Percentiles rank a stretch among this genome's conserved stretches.
Conservation (phyloP, 2,329 filamentous ascomycete species). For the Canariomyces notabilis region DNA sequence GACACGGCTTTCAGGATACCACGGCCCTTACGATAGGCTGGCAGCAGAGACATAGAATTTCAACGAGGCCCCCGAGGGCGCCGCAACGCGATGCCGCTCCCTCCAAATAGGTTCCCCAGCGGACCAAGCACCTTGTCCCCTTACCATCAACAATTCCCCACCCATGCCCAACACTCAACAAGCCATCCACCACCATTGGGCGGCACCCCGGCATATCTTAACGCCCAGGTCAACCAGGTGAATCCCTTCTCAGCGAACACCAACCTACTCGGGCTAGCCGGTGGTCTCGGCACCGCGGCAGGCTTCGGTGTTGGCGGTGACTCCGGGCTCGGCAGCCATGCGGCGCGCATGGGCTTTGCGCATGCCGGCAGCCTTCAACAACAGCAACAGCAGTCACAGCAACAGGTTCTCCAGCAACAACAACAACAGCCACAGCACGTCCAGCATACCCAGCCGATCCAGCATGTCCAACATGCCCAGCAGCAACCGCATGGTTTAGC, state of each 20-base stretch:
- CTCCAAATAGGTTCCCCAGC: constrained; percentile 42
- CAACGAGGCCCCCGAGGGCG: constrained; percentile 16
- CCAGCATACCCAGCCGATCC: constrained; percentile 20
- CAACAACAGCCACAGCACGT: constrained; percentile 37
- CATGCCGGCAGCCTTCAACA: constrained; percentile 59
- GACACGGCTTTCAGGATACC: constrained; percentile 19
- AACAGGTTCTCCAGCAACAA: constrained; percentile 24
- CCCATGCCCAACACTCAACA: constrained; percentile 45
- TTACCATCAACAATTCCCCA: constrained; percentile 50
- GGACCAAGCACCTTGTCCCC: constrained; percentile 42
- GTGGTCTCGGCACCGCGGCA: constrained; percentile 43
- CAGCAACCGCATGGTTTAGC: constrained; percentile 36
- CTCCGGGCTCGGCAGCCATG: constrained; percentile 78
- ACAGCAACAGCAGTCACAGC: constrained; percentile 56
- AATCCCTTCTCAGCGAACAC: constrained; percentile 61
- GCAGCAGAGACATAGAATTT: constrained; percentile 6
- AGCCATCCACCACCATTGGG: constrained; percentile 51
- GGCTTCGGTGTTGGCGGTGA: constrained; percentile 50
- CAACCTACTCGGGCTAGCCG: constrained; percentile 53
- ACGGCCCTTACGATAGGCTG: constrained; percentile 17
- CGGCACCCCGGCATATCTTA: constrained; percentile 66
- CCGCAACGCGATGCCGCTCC: constrained; percentile 37
- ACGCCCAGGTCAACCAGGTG: constrained; percentile 57
- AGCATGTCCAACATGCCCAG: constrained; percentile 20
- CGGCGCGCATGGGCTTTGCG: constrained; percentile 80